Conservation (phyloP, 139 green algal species). For the Chlamydomonas urium region DNA sequence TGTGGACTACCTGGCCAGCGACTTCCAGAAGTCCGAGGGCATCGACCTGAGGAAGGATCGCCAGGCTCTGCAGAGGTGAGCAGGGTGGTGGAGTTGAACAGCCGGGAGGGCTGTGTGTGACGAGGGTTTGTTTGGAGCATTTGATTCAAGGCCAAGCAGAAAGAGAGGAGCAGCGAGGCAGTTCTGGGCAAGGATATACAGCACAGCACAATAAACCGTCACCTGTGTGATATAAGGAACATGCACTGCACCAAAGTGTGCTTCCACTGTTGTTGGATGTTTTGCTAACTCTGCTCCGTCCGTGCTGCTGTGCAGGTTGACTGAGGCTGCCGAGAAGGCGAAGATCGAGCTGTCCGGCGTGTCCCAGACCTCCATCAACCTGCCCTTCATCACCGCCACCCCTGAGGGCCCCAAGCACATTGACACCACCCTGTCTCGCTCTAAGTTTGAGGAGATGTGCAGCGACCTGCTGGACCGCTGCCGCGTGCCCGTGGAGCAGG, state of each 20-base stretch:
- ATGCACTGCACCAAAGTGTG: too few relatives aligned
- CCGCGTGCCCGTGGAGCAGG: slow-evolving; percentile 83
- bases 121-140: too few relatives aligned
- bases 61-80: slow-evolving; percentile 69
- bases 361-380: slow-evolving; percentile 83
- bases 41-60: slow-evolving; percentile 96
- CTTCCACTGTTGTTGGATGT: too few relatives aligned
- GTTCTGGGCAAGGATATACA: too few relatives aligned
- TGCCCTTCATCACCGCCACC: slow-evolving; percentile 99
- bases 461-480: slow-evolving; percentile 89
- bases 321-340: slow-evolving; percentile 97
- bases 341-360: slow-evolving; percentile 96
- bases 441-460: slow-evolving; percentile 93
- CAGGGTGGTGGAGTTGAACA: too few relatives aligned
- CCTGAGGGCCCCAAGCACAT: slow-evolving; percentile 99
- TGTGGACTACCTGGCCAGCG: slow-evolving; percentile 91
- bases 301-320: slow-evolving; percentile 56
- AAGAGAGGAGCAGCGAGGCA: neutral
- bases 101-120: too few relatives aligned
- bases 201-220: too few relatives aligned
- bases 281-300: too few relatives aligned
- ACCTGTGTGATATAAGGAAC: too few relatives aligned
- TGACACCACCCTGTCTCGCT: slow-evolving; percentile 70
- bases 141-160: too few relatives aligned
- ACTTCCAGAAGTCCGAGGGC: slow-evolving; percentile 90